Evolutionary conservation across 2,329 filamentous ascomycete genomes (phyloP).

Genomic region (Aspergillus spinulosporus): DNA sequence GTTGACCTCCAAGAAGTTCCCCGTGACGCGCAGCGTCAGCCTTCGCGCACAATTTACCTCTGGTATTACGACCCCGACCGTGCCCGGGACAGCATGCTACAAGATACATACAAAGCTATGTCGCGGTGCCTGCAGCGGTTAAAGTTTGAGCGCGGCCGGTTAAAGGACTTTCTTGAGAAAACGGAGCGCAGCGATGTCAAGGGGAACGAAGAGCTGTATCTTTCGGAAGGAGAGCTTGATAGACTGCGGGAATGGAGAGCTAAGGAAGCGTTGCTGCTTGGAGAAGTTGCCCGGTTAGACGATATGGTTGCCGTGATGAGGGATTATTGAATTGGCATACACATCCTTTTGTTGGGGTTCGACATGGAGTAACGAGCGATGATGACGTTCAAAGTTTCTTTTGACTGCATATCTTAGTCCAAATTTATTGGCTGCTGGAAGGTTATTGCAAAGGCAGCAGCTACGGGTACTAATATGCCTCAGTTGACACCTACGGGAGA

Average conservation of each 20-base stretch:
- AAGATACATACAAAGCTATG: slow-evolving; percentile 89
- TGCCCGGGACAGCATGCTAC: slow-evolving; percentile 68
- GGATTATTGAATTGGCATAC: slow-evolving; percentile 61
- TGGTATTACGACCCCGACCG: slow-evolving; percentile 86
- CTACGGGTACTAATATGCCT: too few relatives aligned
- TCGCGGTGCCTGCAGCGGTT: slow-evolving; percentile 78
- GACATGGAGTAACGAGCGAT: slow-evolving; percentile 4
- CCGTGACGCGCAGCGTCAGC: slow-evolving; percentile 77
- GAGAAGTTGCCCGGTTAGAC: slow-evolving; percentile 78
- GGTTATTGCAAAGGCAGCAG: too few relatives aligned
- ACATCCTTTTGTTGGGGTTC: background rate
- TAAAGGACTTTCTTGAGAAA: slow-evolving; percentile 73
- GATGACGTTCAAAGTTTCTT: background rate
- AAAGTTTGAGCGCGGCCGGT: slow-evolving; percentile 69
- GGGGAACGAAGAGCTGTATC: slow-evolving; percentile 76
- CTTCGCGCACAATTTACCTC: slow-evolving; percentile 82
- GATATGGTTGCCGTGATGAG: slow-evolving; percentile 79
- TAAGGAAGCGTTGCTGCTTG: slow-evolving; percentile 69
- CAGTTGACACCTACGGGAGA: background rate
- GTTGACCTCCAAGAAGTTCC: slow-evolving; percentile 94
- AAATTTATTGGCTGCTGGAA: too few relatives aligned
- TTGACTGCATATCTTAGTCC: too few relatives aligned
- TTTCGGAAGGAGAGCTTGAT: slow-evolving; percentile 71
- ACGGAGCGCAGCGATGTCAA: slow-evolving; percentile 83
- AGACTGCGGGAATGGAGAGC: slow-evolving; percentile 64